Evolutionary conservation across 1,139 yeast genomes (phyloP), one percentile per base, ranked within the genome.

Genomic region (Pichia sp.): DNA sequence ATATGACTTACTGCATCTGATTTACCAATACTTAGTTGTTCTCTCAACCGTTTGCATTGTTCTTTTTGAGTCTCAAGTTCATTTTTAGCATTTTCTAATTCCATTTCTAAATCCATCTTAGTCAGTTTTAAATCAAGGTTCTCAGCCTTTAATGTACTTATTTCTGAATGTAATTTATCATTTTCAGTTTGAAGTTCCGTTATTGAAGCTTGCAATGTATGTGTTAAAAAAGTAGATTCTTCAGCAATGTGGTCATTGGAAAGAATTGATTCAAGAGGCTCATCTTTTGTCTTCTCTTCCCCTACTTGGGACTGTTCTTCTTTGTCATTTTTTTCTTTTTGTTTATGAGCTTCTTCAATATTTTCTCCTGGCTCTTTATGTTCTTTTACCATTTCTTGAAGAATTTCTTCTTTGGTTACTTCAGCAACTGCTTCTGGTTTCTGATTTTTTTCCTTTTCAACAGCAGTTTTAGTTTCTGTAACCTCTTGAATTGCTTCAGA

Each of bases 41-140:
- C 37, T 6, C 42, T 39, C 13, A 51, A 31, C 18, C 40, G 35
- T 13, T 35, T 31, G 4, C 41, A 42, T 20, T 39, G 36, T 15
- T 42, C 42, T n/a, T 45, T 46, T 6, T 50, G 41, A 2, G 46
- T 43, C 21, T 53, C 53, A 7, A 55, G 34, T 15, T 51, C 52
- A 32, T 54, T 50, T 21, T 47, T 46, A 4, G 45, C 37, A 5
- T 44, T 40, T n/a, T 54, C 57, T 7, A 55, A 35, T 18, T 57
- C 58, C 33, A 52, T 37, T 31, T 56, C 57, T 5, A 54, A 27
- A 22, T 53, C 58, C 43, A 53, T 36, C 19, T 55, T 55, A 2
- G 50, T 35, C 10, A 56, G 35, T 37, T 51, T 53, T 11, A 56
- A 42, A n/a, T 55, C 54, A 1, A 50, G 40, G 21, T 51, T 54